These are phyloP conservation scores for Chaetoscypha palmicola DNA, from an alignment of 2,329 filamentous ascomycete species.

Conservation along the genomic window DNA sequence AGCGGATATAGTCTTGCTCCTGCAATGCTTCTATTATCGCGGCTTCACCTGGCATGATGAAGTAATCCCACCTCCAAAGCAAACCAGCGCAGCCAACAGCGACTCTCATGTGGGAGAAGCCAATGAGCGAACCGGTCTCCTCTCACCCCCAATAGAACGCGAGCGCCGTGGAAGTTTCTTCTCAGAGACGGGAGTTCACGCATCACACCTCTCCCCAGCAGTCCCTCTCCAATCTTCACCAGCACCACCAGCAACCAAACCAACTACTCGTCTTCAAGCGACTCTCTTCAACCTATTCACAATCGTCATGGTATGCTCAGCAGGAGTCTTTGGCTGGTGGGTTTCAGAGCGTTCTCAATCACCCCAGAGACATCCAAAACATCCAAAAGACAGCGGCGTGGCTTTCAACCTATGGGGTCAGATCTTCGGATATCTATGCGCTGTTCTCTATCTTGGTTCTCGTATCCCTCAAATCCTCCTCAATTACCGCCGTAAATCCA, in stretches of 20 bases:
- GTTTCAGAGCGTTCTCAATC: slow-evolving; percentile 44
- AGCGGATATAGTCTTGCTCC: slow-evolving; percentile 79
- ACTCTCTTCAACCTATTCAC: slow-evolving; percentile 68
- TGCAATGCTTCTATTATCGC: slow-evolving; percentile 92
- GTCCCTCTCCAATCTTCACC: slow-evolving; percentile 56
- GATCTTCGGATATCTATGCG: slow-evolving; percentile 89
- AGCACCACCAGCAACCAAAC: slow-evolving; percentile 37
- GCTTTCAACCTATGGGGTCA: slow-evolving; percentile 74
- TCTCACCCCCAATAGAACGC: slow-evolving; percentile 36
- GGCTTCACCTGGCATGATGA: slow-evolving; percentile 65
- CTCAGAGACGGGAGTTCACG: slow-evolving; percentile 51
- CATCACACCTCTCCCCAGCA: slow-evolving; percentile 68
- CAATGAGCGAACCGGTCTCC: slow-evolving; percentile 47
- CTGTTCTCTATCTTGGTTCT: slow-evolving; percentile 79
- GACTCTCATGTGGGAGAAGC: slow-evolving; percentile 32
- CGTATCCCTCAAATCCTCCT: slow-evolving; percentile 85
- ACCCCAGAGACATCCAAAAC: slow-evolving; percentile 12
- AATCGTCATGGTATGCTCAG: slow-evolving; percentile 73
- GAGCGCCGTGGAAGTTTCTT: slow-evolving; percentile 45
- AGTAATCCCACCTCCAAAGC: slow-evolving; percentile 37
- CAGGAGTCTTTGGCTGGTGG: slow-evolving; percentile 82
- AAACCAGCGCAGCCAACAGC: slow-evolving; percentile 24
- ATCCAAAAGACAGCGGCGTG: slow-evolving; percentile 41
- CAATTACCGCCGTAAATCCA: slow-evolving; percentile 87
- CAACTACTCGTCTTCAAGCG: slow-evolving; percentile 47